These are phyloP conservation scores for Lichtheimia hyalospora DNA, from an alignment of 371 early-diverging fungal species.

Conservation along the genomic window DNA sequence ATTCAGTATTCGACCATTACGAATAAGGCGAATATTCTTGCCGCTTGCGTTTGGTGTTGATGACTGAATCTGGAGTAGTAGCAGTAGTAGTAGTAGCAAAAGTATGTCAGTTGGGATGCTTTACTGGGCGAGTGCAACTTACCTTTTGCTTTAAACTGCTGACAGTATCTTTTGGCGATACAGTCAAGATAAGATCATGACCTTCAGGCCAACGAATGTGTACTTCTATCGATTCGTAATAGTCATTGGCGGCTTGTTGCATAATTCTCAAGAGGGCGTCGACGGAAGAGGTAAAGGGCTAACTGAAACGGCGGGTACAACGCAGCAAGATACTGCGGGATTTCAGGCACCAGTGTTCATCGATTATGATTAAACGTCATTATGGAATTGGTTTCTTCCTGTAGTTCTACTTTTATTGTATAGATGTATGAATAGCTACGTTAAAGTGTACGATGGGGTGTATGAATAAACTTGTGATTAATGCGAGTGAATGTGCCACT, in stretches of 20 bases:
- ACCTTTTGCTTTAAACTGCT: constrained; percentile 40
- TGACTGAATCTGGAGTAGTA: constrained; percentile 25
- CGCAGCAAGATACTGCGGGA: too few species aligned
- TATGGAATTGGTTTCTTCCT: too few species aligned
- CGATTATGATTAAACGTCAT: too few species aligned
- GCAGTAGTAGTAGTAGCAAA: neutral
- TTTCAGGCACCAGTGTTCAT: too few species aligned
- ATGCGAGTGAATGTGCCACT: too few species aligned
- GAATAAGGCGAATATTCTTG: constrained; percentile 43
- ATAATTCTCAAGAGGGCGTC: neutral
- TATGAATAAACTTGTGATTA: too few species aligned
- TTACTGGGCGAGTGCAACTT: neutral
- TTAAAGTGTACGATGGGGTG: too few species aligned
- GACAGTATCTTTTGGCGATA: constrained; percentile 23
- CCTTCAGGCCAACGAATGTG: constrained; percentile 22
- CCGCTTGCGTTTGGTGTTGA: constrained; percentile 17
- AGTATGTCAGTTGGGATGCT: too few species aligned
- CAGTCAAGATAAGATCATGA: constrained; percentile 25
- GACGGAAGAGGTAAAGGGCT: too few species aligned
- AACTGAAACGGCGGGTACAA: too few species aligned
- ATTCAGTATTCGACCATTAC: constrained; percentile 42
- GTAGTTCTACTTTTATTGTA: too few species aligned
- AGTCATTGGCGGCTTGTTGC: constrained; percentile 8
- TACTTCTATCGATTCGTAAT: constrained; percentile 19
- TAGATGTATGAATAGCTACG: too few species aligned